Evolutionary conservation across 73 alveolate genomes (phyloP).

Genomic region (Tetrahymena elliotti): DNA sequence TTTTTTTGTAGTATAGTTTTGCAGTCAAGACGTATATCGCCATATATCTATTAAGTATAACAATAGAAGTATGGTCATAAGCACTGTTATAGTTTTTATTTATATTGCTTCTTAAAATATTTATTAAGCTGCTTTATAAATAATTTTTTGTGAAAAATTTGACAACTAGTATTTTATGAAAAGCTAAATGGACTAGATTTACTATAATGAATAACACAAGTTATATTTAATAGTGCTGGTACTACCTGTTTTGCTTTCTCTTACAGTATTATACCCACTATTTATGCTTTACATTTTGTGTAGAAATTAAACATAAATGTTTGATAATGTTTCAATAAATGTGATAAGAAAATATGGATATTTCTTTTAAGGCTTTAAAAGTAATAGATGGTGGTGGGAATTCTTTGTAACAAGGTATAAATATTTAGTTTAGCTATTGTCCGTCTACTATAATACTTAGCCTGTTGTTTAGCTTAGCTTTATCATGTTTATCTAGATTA

Average conservation of each 20-base stretch:
- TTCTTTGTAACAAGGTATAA: too few relatives aligned
- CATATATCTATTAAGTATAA: background rate
- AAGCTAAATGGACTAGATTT: background rate
- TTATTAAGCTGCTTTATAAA: background rate
- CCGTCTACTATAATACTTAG: background rate
- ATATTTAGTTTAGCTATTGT: too few relatives aligned
- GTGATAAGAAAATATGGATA: background rate
- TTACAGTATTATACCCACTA: background rate
- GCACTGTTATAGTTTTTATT: background rate
- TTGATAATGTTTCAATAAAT: background rate
- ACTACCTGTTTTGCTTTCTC: background rate
- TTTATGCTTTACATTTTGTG: background rate
- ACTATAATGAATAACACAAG: background rate
- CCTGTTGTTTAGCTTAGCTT: too few relatives aligned
- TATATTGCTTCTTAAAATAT: background rate
- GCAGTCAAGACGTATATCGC: background rate
- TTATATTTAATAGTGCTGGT: background rate
- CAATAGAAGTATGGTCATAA: background rate
- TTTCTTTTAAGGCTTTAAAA: background rate
- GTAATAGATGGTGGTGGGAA: background rate
- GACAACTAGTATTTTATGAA: background rate
- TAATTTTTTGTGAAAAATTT: background rate
- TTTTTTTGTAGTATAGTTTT: background rate
- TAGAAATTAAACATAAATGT: background rate
- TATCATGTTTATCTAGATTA: background rate